Evolutionary conservation across 495 filamentous ascomycete genomes (phyloP), one percentile per base, ranked within the genome.

Genomic region (Hyaloscypha hepaticicola): DNA sequence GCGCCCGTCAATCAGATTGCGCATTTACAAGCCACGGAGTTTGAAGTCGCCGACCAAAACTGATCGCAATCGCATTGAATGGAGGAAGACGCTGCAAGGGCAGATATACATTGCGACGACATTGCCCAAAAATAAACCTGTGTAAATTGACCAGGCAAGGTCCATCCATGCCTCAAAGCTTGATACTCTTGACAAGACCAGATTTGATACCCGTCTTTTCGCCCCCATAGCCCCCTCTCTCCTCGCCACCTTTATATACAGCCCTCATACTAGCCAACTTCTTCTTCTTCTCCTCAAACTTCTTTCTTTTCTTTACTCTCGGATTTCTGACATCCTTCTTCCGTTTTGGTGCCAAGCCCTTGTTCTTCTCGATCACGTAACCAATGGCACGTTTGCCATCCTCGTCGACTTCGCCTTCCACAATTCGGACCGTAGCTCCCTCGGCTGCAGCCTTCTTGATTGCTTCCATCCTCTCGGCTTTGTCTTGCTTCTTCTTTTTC

Each of bases 171-270:
- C 26, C 31, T 61, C 57, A 66, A 22, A 99, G 79, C 82, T 96
- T 99, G 70, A 88, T 81, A 85, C 91, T 94, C 87, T 92, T 97
- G 71, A 98, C 89, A 77, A 99, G 73, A 51, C 89, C 88, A 70
- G 85, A 90, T 82, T 97, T 97, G 74, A 99, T 96, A 83, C 95
- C 95, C 56, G 93, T 96, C 82, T 90, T 75, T 77, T 99, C 95
- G 75, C 95, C 95, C 67, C 82, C 85, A 78, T 99, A 99, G 8
- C 92, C 90, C 69, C 95, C 93, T 69, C 82, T 85, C 58, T 87
- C 87, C 77, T 97, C 90, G 34, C 92, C 94, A 70, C 92, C 94
- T 78, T 90, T 90, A 76, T 92, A 99, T 45, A 92, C 78, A 45
- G 90, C 82, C 81, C 87, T 91, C 74, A 90, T 86, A 74, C 88